Conservation (phyloP, 2,329 filamentous ascomycete genomes). For the Nothomitra cinnamomea region DNA sequence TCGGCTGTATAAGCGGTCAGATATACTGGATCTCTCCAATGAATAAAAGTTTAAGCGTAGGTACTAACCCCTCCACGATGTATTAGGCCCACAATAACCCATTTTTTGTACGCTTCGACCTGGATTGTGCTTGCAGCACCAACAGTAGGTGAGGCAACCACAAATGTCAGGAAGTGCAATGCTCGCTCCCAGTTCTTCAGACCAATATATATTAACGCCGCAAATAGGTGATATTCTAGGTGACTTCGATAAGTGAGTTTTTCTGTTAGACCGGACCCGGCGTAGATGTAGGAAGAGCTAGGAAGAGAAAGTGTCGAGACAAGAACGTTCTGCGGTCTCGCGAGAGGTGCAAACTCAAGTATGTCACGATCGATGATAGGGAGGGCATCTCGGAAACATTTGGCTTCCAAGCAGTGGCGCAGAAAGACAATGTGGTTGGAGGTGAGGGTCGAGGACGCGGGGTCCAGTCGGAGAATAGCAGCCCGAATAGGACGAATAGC, state of each 20-base stretch:
- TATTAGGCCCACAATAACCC: slow-evolving; percentile 62
- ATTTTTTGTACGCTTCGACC: slow-evolving; percentile 84
- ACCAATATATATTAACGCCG: slow-evolving; percentile 47
- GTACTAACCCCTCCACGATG: slow-evolving; percentile 41
- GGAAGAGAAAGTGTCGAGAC: neutral
- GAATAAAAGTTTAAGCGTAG: neutral
- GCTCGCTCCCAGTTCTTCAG: slow-evolving; percentile 45
- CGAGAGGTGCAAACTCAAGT: slow-evolving; percentile 22
- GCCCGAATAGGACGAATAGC: slow-evolving; percentile 25
- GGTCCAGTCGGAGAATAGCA: slow-evolving; percentile 28
- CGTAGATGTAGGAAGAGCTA: neutral
- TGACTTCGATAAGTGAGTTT: slow-evolving; percentile 24
- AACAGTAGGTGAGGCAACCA: slow-evolving; percentile 48
- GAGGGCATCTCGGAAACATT: slow-evolving; percentile 22
- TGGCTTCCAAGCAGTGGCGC: slow-evolving; percentile 25
- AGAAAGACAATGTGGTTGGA: slow-evolving; percentile 25
- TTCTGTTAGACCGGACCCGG: slow-evolving; percentile 20
- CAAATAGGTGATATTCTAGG: slow-evolving; percentile 49
- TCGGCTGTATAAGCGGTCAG: slow-evolving; percentile 19
- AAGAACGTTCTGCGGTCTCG: slow-evolving; percentile 6
- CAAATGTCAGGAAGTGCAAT: slow-evolving; percentile 41
- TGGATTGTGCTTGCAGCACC: slow-evolving; percentile 58
- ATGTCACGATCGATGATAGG: slow-evolving; percentile 25
- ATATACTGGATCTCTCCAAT: slow-evolving; percentile 7
- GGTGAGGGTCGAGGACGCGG: slow-evolving; percentile 22